phyloP scores from a whole-genome alignment of 176 grass and related monocot genomes.

The Miscanthus lutarioriparius region DNA sequence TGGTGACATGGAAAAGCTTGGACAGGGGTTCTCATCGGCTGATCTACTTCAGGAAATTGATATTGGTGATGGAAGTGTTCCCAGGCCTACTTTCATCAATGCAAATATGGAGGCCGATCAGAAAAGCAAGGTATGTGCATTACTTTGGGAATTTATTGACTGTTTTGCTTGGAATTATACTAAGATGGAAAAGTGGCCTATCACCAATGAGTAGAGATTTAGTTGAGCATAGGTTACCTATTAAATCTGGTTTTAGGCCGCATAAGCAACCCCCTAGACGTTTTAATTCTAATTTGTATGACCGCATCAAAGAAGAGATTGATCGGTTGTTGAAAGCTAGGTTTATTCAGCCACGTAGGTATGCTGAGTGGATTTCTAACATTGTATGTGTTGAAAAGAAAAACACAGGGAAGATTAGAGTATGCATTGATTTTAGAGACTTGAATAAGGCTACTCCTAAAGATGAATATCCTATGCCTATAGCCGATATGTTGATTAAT shows the following conservation, averaged over 20 bases:
- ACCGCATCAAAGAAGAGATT: no score
- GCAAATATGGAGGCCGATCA: no score
- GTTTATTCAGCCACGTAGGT: not conserved
- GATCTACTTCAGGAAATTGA: no score
- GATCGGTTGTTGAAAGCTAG: no score
- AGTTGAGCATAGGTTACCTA: not conserved
- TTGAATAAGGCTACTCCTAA: no score
- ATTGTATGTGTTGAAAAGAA: no score
- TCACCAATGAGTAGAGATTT: not conserved
- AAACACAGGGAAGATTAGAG: no score
- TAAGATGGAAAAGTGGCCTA: no score
- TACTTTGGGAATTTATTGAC: slow-evolving; percentile 17
- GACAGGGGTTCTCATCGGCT: not conserved
- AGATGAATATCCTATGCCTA: no score
- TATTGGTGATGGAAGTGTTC: no score
- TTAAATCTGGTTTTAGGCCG: not conserved
- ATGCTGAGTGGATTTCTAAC: not conserved
- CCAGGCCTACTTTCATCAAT: no score
- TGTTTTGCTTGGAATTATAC: not conserved
- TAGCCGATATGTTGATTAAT: no score
- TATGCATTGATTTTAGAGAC: slow-evolving; percentile 5
- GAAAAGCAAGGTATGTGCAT: not conserved
- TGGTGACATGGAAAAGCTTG: not conserved
- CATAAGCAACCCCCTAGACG: not conserved
- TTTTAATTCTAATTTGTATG: not conserved